Evolutionary conservation across 441 rosid species (phyloP), one percentile per base, ranked within the genome.

Genomic region (Pelargonium fulgidum): DNA sequence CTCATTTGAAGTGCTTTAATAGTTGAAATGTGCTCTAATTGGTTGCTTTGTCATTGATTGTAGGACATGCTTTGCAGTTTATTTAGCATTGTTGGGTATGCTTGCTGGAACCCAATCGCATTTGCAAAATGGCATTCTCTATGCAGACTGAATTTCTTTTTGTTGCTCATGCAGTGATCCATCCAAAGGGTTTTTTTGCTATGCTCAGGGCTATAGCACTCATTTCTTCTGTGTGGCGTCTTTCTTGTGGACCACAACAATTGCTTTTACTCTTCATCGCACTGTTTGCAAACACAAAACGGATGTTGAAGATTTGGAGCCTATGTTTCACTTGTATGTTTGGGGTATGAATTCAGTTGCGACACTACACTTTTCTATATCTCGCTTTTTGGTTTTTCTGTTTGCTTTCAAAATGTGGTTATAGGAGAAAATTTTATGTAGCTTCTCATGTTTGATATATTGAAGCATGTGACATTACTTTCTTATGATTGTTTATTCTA

Each of bases 191-290:
- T 89, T 89, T 67, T 85, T 88, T 74, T 93, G 97, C 74, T 85
- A 88, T 69, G 91, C 91, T 65, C 96, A 93, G 82, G 92, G 91
- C 29, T 93, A 91, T 75, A 87, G 81, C 47, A 88, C 96, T 0
- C 98, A 91, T 82, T 93, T 93, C 84, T 91, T 93, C 80, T 93
- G 94, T 63, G 91, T 93, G 0, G 93, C 98, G 12, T 93, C 96
- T 68, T 89, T 93, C 78, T 85, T 93, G 64, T 93, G 98, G 98
- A 93, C 98, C 19, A 93, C 97, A 3, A 85, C 88, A 12, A 93
- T 93, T 75, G 96, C 98, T 70, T 93, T 93, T 77, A 91, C 98
- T 42, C 98, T 93, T 74, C 97, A 93, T 66, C 95, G 97, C 1
- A 89, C 97, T 72, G 97, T 93, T 50, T 97, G 91, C 29, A 80